Percentiles rank a stretch among this genome's conserved stretches.
These are phyloP conservation scores for Naganishia liquefaciens DNA, from an alignment of 1,284 basidiomycete species.

Conservation along the genomic window DNA sequence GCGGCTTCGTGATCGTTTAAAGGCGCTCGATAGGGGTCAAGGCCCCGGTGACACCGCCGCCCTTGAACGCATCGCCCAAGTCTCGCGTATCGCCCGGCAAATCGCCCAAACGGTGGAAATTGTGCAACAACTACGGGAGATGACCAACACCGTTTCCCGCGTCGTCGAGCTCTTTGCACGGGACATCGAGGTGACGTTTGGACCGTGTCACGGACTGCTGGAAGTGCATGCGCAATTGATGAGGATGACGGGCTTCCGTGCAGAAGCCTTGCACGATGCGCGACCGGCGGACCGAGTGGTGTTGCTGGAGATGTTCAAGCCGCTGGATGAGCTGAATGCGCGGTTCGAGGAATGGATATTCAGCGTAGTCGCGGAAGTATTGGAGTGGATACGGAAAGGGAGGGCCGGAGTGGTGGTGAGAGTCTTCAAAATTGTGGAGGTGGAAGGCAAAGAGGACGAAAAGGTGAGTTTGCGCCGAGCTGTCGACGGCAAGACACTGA, in stretches of 20 bases:
- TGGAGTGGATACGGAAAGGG: slow-evolving; percentile 78
- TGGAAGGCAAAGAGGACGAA: slow-evolving; percentile 90
- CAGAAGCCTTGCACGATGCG: slow-evolving; percentile 87
- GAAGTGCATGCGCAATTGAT: slow-evolving; percentile 85
- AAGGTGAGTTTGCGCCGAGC: slow-evolving; percentile 62
- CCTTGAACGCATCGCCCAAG: slow-evolving; percentile 60
- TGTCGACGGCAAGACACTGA: neutral
- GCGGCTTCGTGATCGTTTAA: slow-evolving; percentile 88
- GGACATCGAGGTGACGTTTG: slow-evolving; percentile 65
- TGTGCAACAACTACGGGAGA: slow-evolving; percentile 85
- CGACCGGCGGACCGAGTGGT: slow-evolving; percentile 66
- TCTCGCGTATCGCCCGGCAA: slow-evolving; percentile 92
- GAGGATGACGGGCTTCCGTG: slow-evolving; percentile 88
- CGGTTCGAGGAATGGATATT: slow-evolving; percentile 87
- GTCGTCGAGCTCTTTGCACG: slow-evolving; percentile 75
- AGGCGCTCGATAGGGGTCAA: slow-evolving; percentile 55
- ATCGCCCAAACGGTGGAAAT: slow-evolving; percentile 94
- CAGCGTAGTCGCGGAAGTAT: slow-evolving; percentile 69
- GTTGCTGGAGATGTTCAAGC: slow-evolving; percentile 78
- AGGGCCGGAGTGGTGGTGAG: slow-evolving; percentile 83
- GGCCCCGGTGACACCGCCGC: slow-evolving; percentile 80
- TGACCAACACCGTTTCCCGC: slow-evolving; percentile 78
- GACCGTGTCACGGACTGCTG: slow-evolving; percentile 82
- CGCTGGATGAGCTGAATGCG: slow-evolving; percentile 76
- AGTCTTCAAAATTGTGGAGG: slow-evolving; percentile 88